These are phyloP conservation scores for Dactylonectria estremocensis DNA, from an alignment of 2,329 filamentous ascomycete genomes.

Conservation along the genomic window DNA sequence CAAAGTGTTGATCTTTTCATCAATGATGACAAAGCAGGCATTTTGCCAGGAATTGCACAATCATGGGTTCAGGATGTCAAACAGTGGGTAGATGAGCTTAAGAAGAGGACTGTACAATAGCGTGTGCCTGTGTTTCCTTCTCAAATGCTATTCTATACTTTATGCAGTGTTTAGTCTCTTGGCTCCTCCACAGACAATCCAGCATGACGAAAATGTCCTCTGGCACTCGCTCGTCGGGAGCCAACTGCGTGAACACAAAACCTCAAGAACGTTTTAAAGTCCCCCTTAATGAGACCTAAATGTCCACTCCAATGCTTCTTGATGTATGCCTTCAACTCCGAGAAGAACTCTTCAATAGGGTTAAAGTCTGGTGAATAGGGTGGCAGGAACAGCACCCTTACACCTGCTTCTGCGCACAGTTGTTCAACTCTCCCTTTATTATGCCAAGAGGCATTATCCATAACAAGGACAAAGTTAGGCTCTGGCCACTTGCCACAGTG, in stretches of 20 bases:
- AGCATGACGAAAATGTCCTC: conserved; percentile 31
- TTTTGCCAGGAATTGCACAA: neutral
- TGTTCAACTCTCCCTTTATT: conserved; percentile 44
- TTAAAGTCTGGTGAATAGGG: conserved; percentile 44
- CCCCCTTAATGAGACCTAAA: conserved; percentile 32
- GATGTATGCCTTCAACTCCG: conserved; percentile 40
- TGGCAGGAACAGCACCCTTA: conserved; percentile 33
- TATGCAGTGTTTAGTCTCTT: conserved; percentile 1
- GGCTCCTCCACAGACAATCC: conserved; percentile 17
- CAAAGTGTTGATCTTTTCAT: neutral
- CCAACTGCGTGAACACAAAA: conserved; percentile 41
- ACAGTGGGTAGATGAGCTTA: conserved; percentile 1
- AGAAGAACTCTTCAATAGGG: conserved; percentile 45
- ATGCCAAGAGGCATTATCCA: conserved; percentile 54
- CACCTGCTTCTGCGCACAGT: conserved; percentile 43
- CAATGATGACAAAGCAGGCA: neutral
- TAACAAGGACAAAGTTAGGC: conserved; percentile 51
- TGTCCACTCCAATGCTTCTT: conserved; percentile 37
- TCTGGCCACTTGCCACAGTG: conserved; percentile 47
- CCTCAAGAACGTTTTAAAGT: conserved; percentile 39
- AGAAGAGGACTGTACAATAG: neutral
- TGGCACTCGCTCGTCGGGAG: conserved; percentile 18
- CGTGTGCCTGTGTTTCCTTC: neutral
- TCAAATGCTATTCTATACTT: conserved; percentile 1
- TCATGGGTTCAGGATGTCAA: neutral